Evolutionary conservation across 2,329 filamentous ascomycete genomes (phyloP).

Genomic region (Neurospora sp.): DNA sequence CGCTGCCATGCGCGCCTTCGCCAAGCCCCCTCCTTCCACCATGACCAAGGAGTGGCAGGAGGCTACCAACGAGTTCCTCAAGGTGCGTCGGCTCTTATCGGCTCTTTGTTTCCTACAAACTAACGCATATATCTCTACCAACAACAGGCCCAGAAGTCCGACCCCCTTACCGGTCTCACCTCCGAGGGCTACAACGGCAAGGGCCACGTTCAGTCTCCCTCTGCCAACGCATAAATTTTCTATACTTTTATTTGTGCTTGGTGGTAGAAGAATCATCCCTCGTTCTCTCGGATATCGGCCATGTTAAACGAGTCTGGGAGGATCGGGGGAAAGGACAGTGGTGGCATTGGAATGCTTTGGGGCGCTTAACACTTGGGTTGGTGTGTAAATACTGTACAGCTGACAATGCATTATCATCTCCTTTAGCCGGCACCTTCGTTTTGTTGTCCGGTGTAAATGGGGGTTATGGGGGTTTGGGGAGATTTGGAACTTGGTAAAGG

Average conservation of each 20-base stretch:
- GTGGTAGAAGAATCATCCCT: conserved; percentile 15
- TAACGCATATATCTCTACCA: conserved; percentile 5
- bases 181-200: conserved; percentile 69
- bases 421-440: background rate
- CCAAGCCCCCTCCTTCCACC: conserved; percentile 63
- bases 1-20: conserved; percentile 58
- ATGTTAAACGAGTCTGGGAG: conserved; percentile 11
- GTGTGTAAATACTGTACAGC: conserved; percentile 26
- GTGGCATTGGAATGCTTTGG: conserved; percentile 9
- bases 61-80: conserved; percentile 86
- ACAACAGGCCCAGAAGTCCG: conserved; percentile 65
- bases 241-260: conserved; percentile 29
- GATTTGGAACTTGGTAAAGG: background rate
- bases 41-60: conserved; percentile 99
- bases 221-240: conserved; percentile 36
- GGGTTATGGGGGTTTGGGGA: background rate
- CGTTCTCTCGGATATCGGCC: conserved; percentile 3
- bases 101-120: background rate
- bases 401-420: conserved; percentile 20
- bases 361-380: conserved; percentile 9
- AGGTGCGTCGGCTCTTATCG: conserved; percentile 46
- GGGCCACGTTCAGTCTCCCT: conserved; percentile 66
- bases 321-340: background rate
- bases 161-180: conserved; percentile 77
- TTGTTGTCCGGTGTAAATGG: background rate